A percentile compares a stretch with the other conserved stretches of the same genome.
Evolutionary conservation across 1,284 basidiomycete genomes (phyloP).

Genomic region (Rhodotorula sp.): DNA sequence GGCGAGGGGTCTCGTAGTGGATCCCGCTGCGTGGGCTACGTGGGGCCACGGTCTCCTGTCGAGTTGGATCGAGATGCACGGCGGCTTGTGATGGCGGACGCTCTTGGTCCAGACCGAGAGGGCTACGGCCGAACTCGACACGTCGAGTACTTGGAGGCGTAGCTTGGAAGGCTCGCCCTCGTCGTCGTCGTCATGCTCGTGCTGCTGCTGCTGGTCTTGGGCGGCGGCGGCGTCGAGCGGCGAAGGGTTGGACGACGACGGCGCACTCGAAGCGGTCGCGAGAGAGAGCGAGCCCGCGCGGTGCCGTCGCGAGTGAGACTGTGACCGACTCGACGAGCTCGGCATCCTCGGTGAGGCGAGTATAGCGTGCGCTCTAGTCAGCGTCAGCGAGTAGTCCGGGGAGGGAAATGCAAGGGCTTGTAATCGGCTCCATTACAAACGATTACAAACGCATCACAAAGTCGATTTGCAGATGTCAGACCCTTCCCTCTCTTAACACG

Average conservation of each 20-base stretch:
- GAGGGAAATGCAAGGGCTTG: too few relatives aligned
- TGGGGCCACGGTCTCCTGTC: slow-evolving; percentile 38
- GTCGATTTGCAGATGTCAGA: not conserved
- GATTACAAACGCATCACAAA: not conserved
- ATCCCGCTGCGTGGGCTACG: slow-evolving; percentile 28
- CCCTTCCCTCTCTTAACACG: not conserved
- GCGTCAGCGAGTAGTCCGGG: not conserved
- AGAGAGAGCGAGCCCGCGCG: slow-evolving; percentile 7
- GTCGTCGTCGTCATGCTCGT: not conserved
- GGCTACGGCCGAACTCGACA: slow-evolving; percentile 37
- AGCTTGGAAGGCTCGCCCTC: not conserved
- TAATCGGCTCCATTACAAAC: too few relatives aligned
- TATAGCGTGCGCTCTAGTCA: not conserved
- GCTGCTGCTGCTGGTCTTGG: not conserved
- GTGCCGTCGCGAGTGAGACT: not conserved
- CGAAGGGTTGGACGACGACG: slow-evolving; percentile 2
- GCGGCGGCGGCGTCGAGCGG: not conserved
- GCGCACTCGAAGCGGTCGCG: not conserved
- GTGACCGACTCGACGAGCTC: not conserved
- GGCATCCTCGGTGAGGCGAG: not conserved
- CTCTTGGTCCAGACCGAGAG: slow-evolving; percentile 29
- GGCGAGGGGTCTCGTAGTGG: not conserved
- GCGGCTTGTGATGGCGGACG: slow-evolving; percentile 12
- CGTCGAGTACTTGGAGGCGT: slow-evolving; percentile 38
- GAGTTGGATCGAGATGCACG: slow-evolving; percentile 37